Conservation (phyloP, 164 flowering plant genomes). For the Nelumbo lutea region DNA sequence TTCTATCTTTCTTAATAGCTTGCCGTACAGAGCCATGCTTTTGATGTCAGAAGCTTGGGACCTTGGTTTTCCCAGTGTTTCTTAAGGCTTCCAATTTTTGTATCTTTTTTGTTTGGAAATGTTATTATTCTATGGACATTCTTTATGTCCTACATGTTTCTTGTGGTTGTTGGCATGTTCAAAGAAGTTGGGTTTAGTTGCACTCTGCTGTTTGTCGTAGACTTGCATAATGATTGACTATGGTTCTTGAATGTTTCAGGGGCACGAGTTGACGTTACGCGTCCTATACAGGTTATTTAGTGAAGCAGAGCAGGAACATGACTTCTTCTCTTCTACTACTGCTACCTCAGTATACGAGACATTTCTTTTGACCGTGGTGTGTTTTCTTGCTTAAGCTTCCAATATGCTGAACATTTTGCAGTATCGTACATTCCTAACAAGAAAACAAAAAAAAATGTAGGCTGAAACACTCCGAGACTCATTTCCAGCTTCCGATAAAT, state of each 20-base stretch:
- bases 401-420: background rate
- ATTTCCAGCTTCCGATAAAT: constrained; percentile 94
- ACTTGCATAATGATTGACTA: constrained; percentile 5
- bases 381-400: constrained; percentile 19
- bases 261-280: constrained; percentile 95
- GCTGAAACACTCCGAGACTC: constrained; percentile 86
- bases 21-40: no score
- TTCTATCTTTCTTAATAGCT: no score
- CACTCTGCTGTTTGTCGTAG: background rate
- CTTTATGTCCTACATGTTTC: background rate
- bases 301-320: constrained; percentile 81
- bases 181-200: background rate
- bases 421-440: background rate
- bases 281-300: constrained; percentile 86
- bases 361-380: constrained; percentile 78
- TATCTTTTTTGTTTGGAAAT: background rate
- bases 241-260: constrained; percentile 53
- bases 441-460: constrained; percentile 31
- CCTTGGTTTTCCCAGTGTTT: no score
- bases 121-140: background rate
- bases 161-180: background rate
- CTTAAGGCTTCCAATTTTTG: no score
- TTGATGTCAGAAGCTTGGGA: no score
- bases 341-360: constrained; percentile 82
- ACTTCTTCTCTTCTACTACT: constrained; percentile 81